Conservation (phyloP, 345 rosid genomes). For the Nephelium lappaceum region DNA sequence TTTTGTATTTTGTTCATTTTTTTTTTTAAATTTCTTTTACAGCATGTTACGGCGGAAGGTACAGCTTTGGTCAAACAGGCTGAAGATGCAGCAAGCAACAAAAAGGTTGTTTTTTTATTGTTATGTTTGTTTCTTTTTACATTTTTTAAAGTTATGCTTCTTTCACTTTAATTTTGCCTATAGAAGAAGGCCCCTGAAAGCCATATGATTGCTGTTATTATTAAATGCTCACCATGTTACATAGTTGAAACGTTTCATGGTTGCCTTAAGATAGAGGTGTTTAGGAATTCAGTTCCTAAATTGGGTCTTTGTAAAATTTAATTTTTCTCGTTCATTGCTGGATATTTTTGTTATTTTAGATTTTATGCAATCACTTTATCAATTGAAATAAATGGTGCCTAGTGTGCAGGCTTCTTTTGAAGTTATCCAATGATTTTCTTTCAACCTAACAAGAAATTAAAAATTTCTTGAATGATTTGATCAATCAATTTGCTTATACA, state of each 20-base stretch:
- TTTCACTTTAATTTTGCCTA: background rate
- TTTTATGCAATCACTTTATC: background rate
- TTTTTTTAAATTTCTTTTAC: constrained; percentile 16
- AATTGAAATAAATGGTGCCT: background rate
- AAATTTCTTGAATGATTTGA: background rate
- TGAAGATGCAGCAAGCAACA: constrained; percentile 64
- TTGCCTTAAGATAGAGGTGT: background rate
- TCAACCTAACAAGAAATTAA: background rate
- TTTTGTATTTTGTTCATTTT: background rate
- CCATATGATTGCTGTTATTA: background rate
- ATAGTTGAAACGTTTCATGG: background rate
- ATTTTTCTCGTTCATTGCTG: background rate
- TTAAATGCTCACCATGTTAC: background rate
- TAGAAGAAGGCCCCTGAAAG: background rate
- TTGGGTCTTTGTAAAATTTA: background rate
- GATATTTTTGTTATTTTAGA: background rate
- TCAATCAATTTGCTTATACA: background rate
- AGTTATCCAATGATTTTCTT: background rate
- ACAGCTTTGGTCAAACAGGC: constrained; percentile 69
- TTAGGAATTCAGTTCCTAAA: background rate
- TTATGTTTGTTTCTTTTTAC: background rate
- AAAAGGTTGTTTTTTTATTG: constrained; percentile 37
- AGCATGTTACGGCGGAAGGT: constrained; percentile 76
- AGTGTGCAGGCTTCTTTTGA: background rate
- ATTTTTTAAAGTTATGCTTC: background rate